These are phyloP conservation scores for Penicillium manginii DNA, from an alignment of 495 filamentous ascomycete species.

Conservation along the genomic window DNA sequence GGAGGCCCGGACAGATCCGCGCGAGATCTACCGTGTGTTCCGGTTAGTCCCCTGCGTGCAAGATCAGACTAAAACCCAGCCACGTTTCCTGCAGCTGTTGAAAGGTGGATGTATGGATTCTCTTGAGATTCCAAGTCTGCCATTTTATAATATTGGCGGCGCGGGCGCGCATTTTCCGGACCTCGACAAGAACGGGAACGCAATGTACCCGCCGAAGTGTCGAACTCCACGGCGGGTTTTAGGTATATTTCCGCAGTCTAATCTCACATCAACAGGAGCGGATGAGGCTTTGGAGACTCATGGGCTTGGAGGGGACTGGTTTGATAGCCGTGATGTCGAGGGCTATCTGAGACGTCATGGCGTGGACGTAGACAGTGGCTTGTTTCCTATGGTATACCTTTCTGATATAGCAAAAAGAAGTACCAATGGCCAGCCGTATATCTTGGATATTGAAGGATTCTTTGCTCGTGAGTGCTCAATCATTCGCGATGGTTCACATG, in stretches of 20 bases:
- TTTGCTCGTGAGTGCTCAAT: not conserved
- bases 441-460: not conserved
- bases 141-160: not conserved
- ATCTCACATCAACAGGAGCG: not conserved
- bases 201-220: not conserved
- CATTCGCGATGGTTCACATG: not conserved
- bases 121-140: not conserved
- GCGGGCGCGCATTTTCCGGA: conserved; percentile 2
- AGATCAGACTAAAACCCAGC: not conserved
- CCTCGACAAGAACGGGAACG: not conserved
- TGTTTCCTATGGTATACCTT: not conserved
- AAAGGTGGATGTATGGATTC: not conserved
- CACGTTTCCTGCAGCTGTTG: not conserved
- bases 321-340: conserved; percentile 5
- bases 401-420: not conserved
- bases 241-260: not conserved
- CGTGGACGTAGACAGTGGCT: not conserved
- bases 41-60: not conserved
- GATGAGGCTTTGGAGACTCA: not conserved
- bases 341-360: not conserved
- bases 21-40: not conserved
- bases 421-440: not conserved
- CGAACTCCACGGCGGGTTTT: not conserved
- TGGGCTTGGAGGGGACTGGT: conserved; percentile 5
- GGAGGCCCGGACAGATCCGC: not conserved